Conservation (phyloP, 23 red algal genomes). For the Gracilaria domingensis region DNA sequence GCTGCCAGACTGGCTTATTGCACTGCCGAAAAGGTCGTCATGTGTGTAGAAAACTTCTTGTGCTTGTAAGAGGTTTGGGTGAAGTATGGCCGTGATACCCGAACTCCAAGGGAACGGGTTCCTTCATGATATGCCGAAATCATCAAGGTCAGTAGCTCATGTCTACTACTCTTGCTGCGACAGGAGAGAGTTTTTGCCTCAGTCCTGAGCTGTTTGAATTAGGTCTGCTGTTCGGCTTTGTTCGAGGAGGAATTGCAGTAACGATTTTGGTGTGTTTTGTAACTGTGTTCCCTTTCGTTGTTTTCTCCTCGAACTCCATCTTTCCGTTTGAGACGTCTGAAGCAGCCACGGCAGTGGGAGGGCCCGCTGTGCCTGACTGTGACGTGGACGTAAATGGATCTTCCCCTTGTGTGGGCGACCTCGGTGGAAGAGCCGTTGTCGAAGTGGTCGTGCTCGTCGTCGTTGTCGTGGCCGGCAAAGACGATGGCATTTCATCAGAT, state of each 20-base stretch:
- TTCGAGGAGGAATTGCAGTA: slow-evolving; percentile 22
- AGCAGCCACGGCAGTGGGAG: slow-evolving; percentile 6
- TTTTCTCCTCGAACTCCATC: background rate
- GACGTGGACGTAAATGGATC: background rate
- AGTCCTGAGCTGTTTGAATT: background rate
- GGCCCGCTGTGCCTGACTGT: background rate
- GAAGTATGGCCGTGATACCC: background rate
- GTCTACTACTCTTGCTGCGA: background rate
- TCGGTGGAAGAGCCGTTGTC: slow-evolving; percentile 1
- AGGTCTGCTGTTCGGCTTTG: background rate
- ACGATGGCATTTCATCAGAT: background rate
- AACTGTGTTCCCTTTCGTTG: background rate
- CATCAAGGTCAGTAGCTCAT: background rate
- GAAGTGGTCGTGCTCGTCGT: background rate
- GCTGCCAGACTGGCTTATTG: background rate
- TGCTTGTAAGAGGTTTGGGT: background rate
- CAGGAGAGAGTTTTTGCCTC: background rate
- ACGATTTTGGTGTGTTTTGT: slow-evolving; percentile 3
- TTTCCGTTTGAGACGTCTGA: background rate
- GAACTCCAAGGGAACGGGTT: background rate
- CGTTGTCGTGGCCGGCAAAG: background rate
- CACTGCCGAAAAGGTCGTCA: background rate
- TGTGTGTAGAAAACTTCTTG: background rate
- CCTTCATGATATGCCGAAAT: background rate
- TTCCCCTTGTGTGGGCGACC: background rate